These are phyloP conservation scores for Cladophialophora immunda DNA, from an alignment of 2,329 filamentous ascomycete genomes.

Conservation along the genomic window DNA sequence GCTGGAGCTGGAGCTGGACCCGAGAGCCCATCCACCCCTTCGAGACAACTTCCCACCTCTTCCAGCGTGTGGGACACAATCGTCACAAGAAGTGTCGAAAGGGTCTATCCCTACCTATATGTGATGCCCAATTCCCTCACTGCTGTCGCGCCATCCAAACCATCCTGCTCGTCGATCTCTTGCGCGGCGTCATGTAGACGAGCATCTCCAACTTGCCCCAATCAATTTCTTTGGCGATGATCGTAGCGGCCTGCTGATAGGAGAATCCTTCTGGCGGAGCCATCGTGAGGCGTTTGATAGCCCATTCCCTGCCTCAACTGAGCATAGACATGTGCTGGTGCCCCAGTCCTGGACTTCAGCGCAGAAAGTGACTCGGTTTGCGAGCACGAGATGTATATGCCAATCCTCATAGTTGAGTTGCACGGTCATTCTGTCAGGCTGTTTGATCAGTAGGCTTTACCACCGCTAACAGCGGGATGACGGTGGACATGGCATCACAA, in stretches of 20 bases:
- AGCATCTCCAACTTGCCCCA: too few species aligned
- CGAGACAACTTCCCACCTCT: background rate
- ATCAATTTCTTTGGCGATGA: slow-evolving; percentile 54
- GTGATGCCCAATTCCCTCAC: slow-evolving; percentile 22
- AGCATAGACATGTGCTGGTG: too few species aligned
- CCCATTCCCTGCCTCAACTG: too few species aligned
- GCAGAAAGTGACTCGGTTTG: slow-evolving; percentile 66
- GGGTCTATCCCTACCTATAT: slow-evolving; percentile 9
- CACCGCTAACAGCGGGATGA: background rate
- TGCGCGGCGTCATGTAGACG: slow-evolving; percentile 11
- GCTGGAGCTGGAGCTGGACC: too few species aligned
- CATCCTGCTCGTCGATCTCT: slow-evolving; percentile 20
- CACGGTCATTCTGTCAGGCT: slow-evolving; percentile 43
- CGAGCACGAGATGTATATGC: slow-evolving; percentile 39
- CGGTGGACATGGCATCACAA: slow-evolving; percentile 57
- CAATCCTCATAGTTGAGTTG: slow-evolving; percentile 49
- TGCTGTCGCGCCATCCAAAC: slow-evolving; percentile 23
- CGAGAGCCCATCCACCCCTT: background rate
- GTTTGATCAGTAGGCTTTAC: background rate
- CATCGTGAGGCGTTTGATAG: too few species aligned
- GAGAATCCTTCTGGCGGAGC: slow-evolving; percentile 57
- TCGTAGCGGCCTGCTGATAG: slow-evolving; percentile 55
- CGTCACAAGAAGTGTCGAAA: background rate
- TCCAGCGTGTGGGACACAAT: background rate
- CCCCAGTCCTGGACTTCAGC: slow-evolving; percentile 63